phyloP scores from a whole-genome alignment of 768 basidiomycete genomes.

The Pulveroboletus sp. region DNA sequence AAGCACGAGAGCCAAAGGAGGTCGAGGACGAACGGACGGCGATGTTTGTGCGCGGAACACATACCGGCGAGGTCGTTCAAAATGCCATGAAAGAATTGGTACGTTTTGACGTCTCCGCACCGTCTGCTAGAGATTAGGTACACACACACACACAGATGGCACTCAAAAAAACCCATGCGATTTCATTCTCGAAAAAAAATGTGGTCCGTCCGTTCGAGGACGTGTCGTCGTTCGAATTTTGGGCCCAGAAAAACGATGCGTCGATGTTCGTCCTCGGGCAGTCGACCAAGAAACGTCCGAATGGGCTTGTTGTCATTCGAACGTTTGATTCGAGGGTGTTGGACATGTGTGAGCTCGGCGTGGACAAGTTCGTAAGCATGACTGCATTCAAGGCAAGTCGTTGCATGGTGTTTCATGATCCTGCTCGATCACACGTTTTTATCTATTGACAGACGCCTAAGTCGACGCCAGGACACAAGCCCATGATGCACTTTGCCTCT shows the following conservation, averaged over 20 bases:
- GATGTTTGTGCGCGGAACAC: slow-evolving; percentile 86
- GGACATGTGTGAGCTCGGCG: slow-evolving; percentile 94
- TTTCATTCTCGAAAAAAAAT: slow-evolving; percentile 95
- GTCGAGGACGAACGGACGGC: slow-evolving; percentile 84
- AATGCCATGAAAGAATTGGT: slow-evolving; percentile 87
- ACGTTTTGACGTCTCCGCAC: slow-evolving; percentile 25
- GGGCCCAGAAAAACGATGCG: slow-evolving; percentile 91
- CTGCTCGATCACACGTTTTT: neutral
- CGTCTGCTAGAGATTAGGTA: neutral
- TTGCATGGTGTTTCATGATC: neutral
- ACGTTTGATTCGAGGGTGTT: slow-evolving; percentile 83
- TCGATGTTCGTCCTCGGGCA: slow-evolving; percentile 87
- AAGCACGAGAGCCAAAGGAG: slow-evolving; percentile 83
- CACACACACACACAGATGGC: slow-evolving; percentile 58
- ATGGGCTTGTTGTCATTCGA: slow-evolving; percentile 78
- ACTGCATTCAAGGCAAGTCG: slow-evolving; percentile 69
- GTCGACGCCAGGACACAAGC: slow-evolving; percentile 84
- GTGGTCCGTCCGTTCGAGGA: slow-evolving; percentile 87
- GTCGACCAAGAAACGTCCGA: slow-evolving; percentile 90
- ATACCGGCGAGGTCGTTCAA: slow-evolving; percentile 76
- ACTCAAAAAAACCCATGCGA: slow-evolving; percentile 84
- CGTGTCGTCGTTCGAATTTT: slow-evolving; percentile 78
- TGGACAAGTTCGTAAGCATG: slow-evolving; percentile 79
- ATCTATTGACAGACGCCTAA: slow-evolving; percentile 55
- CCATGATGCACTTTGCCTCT: slow-evolving; percentile 93